Base-by-base conservation (phyloP, 1,284 basidiomycete species). In the Microbotryum saponariae region DNA sequence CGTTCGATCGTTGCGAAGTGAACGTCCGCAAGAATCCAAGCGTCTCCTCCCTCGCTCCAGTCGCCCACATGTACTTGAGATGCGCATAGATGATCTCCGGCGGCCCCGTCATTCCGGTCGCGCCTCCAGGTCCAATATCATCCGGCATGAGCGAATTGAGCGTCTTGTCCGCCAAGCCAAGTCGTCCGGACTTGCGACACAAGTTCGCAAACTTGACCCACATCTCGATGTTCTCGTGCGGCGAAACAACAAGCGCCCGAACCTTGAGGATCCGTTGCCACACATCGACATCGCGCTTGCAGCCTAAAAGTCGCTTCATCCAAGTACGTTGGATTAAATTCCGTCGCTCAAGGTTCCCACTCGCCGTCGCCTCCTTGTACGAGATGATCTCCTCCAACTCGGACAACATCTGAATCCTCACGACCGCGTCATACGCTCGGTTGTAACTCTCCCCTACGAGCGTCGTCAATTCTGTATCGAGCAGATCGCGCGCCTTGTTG, bases 211-310 rank as follows among this genome's bases (percentile, higher is more conserved):
- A 91, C 75, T 89, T 87, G 77, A 91, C 97, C 94, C 94, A 97
- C 82, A 97, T 97, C 59, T 89, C 84, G 56, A 90, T 91, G 73
- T 97, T 93, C 71, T 97, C 92, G 67, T 89, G 89, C 0, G 96
- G 96, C 51, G 85, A 89, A 37, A 97, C 80, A 25, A 99, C 93
- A 55, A 98, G 82, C 1, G 92, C 91, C 62, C 96, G 85, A 47
- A 99, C 91, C 78, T 97, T 94, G 20, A 99, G 79, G 54, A 98
- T 91, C 25, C 94, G 85, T 77, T 98, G 96, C 96, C 96, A 99
- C 5, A 97, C 92, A 76, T 99, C 96, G 21, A 98, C 96, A 70
- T 98, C 96, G 20, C 91, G 89, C 74, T 98, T 93, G 76, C 94
- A 97, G 3, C 93, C 96, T 78, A 91, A 88, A 49, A 99, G 77